Conservation (phyloP, 2,329 filamentous ascomycete species). For the Aspergillus bombycis region DNA sequence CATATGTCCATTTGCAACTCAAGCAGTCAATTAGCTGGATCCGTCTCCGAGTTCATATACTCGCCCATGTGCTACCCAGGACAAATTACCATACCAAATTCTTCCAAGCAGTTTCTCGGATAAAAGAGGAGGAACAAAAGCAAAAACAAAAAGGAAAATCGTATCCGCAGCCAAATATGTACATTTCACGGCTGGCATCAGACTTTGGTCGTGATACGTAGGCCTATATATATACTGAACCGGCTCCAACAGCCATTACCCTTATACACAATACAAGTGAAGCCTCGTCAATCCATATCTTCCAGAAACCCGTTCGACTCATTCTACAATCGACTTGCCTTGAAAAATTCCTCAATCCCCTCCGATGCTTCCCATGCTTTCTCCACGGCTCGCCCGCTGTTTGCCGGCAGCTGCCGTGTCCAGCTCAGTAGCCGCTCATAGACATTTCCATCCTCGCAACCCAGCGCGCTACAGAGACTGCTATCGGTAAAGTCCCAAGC, state of each 20-base stretch:
- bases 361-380: neutral
- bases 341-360: conserved; percentile 8
- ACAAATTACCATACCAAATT: neutral
- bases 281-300: neutral
- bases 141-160: neutral
- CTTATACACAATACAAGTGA: neutral
- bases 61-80: neutral
- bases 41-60: neutral
- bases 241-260: neutral
- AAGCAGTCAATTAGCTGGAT: neutral
- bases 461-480: conserved; percentile 9
- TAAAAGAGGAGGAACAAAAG: neutral
- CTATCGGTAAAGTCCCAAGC: conserved; percentile 14
- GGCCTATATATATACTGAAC: neutral
- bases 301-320: neutral
- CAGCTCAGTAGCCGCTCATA: conserved; percentile 12
- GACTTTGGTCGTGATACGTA: neutral
- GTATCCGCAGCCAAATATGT: neutral
- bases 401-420: conserved; percentile 8
- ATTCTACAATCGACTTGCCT: neutral
- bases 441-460: conserved; percentile 10
- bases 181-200: neutral
- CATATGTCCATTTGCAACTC: neutral
- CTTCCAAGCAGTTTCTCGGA: fast-evolving
- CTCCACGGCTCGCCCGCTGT: neutral